Percentiles rank a stretch among this genome's conserved stretches.
Evolutionary conservation across 1,284 basidiomycete species (phyloP).

Genomic region (Mycena sp.): DNA sequence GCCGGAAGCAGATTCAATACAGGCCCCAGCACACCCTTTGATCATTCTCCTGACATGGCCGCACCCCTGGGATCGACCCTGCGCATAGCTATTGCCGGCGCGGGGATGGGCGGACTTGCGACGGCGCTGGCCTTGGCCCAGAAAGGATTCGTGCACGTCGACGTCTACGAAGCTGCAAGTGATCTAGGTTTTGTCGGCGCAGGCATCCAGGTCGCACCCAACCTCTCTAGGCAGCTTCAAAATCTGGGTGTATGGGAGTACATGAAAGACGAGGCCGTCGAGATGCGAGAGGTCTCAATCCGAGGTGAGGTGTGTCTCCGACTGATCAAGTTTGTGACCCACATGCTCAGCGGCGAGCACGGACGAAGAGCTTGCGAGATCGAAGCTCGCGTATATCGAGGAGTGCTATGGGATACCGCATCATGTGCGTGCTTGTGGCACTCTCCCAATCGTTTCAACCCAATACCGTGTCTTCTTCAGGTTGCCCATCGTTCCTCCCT

Average conservation of each 20-base stretch:
- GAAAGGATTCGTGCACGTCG: constrained; percentile 22
- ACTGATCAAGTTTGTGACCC: constrained; percentile 28
- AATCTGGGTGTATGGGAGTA: constrained; percentile 21
- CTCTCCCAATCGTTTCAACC: constrained; percentile 47
- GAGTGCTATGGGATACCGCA: constrained; percentile 40
- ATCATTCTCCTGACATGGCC: too few relatives aligned
- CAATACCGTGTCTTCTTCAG: constrained; percentile 52
- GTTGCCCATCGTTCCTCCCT: constrained; percentile 50
- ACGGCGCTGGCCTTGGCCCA: constrained; percentile 16
- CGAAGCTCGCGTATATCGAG: constrained; percentile 58
- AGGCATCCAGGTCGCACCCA: too few relatives aligned
- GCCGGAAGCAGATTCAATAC: too few relatives aligned
- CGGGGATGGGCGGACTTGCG: not conserved
- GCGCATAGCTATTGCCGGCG: too few relatives aligned
- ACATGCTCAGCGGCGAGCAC: constrained; percentile 49
- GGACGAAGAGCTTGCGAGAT: constrained; percentile 51
- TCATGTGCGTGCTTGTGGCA: constrained; percentile 13
- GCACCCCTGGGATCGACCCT: too few relatives aligned
- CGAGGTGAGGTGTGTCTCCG: constrained; percentile 48
- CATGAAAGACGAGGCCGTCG: constrained; percentile 44
- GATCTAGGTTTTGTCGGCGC: constrained; percentile 48
- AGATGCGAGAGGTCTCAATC: constrained; percentile 52
- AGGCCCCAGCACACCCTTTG: too few relatives aligned
- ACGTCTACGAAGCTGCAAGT: constrained; percentile 31
- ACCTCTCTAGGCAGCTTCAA: constrained; percentile 18